phyloP scores from a whole-genome alignment of 306 rosid genomes.

The Prunus padus region DNA sequence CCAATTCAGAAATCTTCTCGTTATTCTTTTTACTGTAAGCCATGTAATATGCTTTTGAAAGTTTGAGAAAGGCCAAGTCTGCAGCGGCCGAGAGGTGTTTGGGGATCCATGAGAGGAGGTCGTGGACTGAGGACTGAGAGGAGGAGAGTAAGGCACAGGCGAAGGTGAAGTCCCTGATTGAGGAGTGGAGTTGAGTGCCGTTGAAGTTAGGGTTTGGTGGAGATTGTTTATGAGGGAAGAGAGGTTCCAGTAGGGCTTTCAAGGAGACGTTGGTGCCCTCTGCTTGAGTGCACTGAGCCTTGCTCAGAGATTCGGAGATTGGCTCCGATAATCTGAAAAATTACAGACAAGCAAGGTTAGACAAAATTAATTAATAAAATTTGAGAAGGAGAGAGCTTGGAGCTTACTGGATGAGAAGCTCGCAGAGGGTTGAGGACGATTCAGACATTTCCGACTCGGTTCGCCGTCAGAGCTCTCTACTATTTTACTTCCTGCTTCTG shows the following conservation, averaged over 20 bases:
- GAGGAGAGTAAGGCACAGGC: constrained; percentile 71
- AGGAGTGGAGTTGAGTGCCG: constrained; percentile 27
- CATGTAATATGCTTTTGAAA: constrained; percentile 47
- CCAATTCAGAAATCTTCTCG: constrained; percentile 38
- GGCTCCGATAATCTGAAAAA: constrained; percentile 52
- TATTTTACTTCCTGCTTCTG: neutral
- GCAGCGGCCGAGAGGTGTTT: constrained; percentile 44
- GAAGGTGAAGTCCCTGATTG: constrained; percentile 60
- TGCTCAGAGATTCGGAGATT: constrained; percentile 39
- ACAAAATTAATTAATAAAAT: neutral
- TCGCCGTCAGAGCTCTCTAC: neutral
- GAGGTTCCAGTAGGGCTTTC: constrained; percentile 57
- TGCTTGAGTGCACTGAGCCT: constrained; percentile 39
- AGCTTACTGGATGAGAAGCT: constrained; percentile 49
- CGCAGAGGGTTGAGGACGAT: constrained; percentile 39
- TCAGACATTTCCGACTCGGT: constrained; percentile 43
- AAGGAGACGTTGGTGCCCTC: constrained; percentile 45
- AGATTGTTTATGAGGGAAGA: constrained; percentile 38
- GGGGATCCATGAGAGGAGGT: constrained; percentile 77
- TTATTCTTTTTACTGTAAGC: constrained; percentile 29
- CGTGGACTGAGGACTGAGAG: constrained; percentile 44
- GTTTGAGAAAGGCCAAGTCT: constrained; percentile 38
- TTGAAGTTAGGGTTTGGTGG: constrained; percentile 20
- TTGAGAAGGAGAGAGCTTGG: neutral
- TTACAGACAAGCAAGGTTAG: neutral